Evolutionary conservation across 257 asterid genomes (phyloP).

Genomic region (Ocimum tenuiflorum): DNA sequence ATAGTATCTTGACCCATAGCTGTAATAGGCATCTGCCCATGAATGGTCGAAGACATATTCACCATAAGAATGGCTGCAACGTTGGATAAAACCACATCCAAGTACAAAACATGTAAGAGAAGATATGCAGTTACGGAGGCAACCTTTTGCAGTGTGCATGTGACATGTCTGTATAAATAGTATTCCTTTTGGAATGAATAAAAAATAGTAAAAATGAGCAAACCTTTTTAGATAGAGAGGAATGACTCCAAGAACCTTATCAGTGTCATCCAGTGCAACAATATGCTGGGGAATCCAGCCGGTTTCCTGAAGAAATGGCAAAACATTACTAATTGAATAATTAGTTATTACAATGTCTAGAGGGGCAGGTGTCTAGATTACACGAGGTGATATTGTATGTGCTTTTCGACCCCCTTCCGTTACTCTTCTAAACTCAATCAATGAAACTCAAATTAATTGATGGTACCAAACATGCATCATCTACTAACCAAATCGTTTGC

Average conservation of each 20-base stretch:
- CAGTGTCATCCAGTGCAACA: conserved; percentile 57
- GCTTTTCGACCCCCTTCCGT: not conserved
- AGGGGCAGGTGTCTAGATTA: conserved; percentile 9
- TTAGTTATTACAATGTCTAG: conserved; percentile 6
- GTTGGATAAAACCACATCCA: conserved; percentile 23
- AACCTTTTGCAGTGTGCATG: not conserved
- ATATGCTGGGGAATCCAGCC: conserved; percentile 96
- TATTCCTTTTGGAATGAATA: not conserved
- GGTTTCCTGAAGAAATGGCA: conserved; percentile 53
- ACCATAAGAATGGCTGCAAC: conserved; percentile 94
- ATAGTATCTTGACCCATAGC: conserved; percentile 77
- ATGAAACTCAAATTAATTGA: not conserved
- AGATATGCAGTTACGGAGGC: not conserved
- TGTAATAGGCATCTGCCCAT: conserved; percentile 95
- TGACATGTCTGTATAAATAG: not conserved
- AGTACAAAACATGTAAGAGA: conserved; percentile 11
- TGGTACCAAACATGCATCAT: not conserved
- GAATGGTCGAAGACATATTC: conserved; percentile 98
- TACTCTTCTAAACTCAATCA: not conserved
- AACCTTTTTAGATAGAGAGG: conserved; percentile 96
- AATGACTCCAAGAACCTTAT: conserved; percentile 69
- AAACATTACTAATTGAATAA: conserved; percentile 20
- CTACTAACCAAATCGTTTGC: not conserved
- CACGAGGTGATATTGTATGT: not conserved
- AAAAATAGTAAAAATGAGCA: conserved; percentile 9